A percentile compares a stretch with the other conserved stretches of the same genome.
phyloP scores from a whole-genome alignment of 2,329 filamentous ascomycete species.

The Beauveria varroae region DNA sequence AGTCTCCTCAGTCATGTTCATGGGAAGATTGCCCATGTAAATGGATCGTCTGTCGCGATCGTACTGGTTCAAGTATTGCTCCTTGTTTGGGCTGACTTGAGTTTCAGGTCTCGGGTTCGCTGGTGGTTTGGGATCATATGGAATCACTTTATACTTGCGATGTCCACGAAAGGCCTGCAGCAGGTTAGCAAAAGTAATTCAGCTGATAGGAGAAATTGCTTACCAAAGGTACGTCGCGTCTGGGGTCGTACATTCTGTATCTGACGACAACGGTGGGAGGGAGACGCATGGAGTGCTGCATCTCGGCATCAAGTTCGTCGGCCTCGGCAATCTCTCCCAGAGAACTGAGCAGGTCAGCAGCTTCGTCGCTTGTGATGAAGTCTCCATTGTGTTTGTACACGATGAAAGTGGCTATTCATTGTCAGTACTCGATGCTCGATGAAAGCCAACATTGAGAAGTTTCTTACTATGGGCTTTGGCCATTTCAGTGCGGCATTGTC shows the following conservation, averaged over 20 bases:
- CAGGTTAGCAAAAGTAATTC: conserved; percentile 12
- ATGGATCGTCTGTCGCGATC: conserved; percentile 39
- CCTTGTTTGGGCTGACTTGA: conserved; percentile 1
- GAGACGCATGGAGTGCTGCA: conserved; percentile 27
- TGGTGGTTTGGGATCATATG: conserved; percentile 22
- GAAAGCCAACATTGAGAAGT: conserved; percentile 4
- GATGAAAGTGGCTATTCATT: conserved; percentile 38
- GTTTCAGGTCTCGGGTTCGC: conserved; percentile 15
- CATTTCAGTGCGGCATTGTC: conserved; percentile 52
- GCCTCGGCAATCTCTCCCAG: conserved; percentile 38
- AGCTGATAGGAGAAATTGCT: conserved; percentile 18
- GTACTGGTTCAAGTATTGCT: conserved; percentile 25
- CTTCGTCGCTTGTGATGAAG: conserved; percentile 36
- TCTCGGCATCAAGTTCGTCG: conserved; percentile 26
- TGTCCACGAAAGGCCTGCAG: conserved; percentile 22
- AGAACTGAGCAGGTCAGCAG: conserved; percentile 29
- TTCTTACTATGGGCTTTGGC: conserved; percentile 50
- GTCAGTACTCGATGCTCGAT: conserved; percentile 16
- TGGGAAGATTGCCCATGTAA: conserved; percentile 40
- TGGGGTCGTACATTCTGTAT: conserved; percentile 43
- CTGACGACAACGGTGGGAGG: conserved; percentile 37
- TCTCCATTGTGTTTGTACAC: conserved; percentile 32
- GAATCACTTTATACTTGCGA: conserved; percentile 14
- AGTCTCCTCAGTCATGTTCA: conserved; percentile 26
- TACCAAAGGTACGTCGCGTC: conserved; percentile 41